phyloP scores from a whole-genome alignment of 495 filamentous ascomycete genomes.

The Articulospora tetracladia region DNA sequence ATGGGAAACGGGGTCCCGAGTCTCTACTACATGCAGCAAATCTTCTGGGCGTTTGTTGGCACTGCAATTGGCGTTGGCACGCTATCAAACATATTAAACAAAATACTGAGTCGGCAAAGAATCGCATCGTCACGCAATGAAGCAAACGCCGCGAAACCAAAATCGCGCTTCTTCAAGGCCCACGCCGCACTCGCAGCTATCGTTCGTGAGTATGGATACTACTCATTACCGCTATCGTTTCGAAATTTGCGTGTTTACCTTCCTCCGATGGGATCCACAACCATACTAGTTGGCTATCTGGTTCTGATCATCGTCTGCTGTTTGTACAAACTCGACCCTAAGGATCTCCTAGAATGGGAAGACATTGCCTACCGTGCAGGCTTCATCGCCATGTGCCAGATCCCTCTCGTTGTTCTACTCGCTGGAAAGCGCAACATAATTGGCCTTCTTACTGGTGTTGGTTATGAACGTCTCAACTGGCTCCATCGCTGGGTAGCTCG shows the following conservation, averaged over 20 bases:
- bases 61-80: conserved; percentile 45
- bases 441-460: conserved; percentile 61
- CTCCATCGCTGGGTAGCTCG: conserved; percentile 77
- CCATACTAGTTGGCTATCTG: conserved; percentile 51
- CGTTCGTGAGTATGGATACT: conserved; percentile 62
- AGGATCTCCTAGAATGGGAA: conserved; percentile 51
- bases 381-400: conserved; percentile 71
- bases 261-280: conserved; percentile 52
- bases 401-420: conserved; percentile 74
- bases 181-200: conserved; percentile 70
- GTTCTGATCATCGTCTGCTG: conserved; percentile 55
- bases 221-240: conserved; percentile 52
- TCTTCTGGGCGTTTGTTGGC: conserved; percentile 59
- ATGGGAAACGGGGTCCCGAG: conserved; percentile 43
- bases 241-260: conserved; percentile 38
- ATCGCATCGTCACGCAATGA: conserved; percentile 29
- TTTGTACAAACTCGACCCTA: conserved; percentile 34
- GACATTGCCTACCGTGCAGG: conserved; percentile 72
- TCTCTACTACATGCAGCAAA: conserved; percentile 43
- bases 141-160: conserved; percentile 55
- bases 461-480: conserved; percentile 78
- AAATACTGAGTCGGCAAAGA: conserved; percentile 23
- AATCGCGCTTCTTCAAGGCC: conserved; percentile 45
- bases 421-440: conserved; percentile 77
- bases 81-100: conserved; percentile 44